Evolutionary conservation across 208 protist species (phyloP).

Genomic region (Acanthamoeba culbertsoni): DNA sequence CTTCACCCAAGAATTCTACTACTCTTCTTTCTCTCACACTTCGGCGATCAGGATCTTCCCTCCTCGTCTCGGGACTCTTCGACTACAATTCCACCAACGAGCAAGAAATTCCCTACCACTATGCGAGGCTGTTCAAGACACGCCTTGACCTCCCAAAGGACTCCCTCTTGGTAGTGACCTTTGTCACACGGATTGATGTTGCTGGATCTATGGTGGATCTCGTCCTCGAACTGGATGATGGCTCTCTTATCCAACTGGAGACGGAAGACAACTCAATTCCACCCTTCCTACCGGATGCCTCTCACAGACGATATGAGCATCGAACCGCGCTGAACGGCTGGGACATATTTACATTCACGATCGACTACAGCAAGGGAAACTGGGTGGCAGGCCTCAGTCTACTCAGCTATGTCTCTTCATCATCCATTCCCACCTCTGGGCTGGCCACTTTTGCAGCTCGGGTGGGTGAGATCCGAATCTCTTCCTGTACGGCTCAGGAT

Average conservation of each 20-base stretch:
- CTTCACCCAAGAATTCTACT: not conserved
- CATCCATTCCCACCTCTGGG: not conserved
- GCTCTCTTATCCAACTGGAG: not conserved
- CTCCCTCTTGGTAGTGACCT: not conserved
- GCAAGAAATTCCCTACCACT: not conserved
- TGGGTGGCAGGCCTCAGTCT: not conserved
- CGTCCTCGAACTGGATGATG: not conserved
- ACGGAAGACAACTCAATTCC: no score
- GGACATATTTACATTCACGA: not conserved
- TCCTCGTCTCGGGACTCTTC: not conserved
- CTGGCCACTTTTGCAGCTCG: not conserved
- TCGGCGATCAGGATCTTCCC: not conserved
- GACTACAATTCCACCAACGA: not conserved
- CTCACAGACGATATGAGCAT: not conserved
- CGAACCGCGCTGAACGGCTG: not conserved
- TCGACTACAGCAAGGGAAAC: not conserved
- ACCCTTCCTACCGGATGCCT: not conserved
- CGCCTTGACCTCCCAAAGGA: not conserved
- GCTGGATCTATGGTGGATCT: not conserved
- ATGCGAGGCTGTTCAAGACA: not conserved
- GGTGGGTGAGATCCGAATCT: not conserved
- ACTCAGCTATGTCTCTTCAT: not conserved
- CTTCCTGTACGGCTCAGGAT: not conserved
- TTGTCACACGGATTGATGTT: not conserved
- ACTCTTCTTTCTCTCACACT: not conserved